Percentiles rank a stretch among this genome's conserved stretches.
Evolutionary conservation across 371 early-diverging fungal species (phyloP).

Genomic region (Mucor sp.): DNA sequence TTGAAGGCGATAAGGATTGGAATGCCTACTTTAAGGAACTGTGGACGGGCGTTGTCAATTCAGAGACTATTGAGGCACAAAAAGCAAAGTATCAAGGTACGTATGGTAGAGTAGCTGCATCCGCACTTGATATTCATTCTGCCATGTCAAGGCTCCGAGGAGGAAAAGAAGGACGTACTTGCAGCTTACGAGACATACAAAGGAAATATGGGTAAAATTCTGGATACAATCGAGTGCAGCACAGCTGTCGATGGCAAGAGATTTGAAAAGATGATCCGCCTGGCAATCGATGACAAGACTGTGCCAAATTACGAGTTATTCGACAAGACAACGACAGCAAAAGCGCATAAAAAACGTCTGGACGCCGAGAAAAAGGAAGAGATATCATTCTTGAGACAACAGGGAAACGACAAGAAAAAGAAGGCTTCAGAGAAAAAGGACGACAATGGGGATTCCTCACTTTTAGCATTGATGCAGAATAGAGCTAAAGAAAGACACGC

Average conservation of each 20-base stretch:
- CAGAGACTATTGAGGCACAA: constrained; percentile 78
- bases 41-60: constrained; percentile 77
- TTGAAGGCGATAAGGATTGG: constrained; percentile 68
- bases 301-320: constrained; percentile 57
- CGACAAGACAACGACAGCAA: constrained; percentile 51
- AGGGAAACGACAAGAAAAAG: constrained; percentile 36
- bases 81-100: constrained; percentile 64
- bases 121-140: neutral
- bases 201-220: constrained; percentile 78
- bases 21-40: constrained; percentile 82
- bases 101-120: neutral
- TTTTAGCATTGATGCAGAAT: constrained; percentile 54
- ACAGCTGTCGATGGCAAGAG: constrained; percentile 71
- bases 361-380: constrained; percentile 58
- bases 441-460: constrained; percentile 26
- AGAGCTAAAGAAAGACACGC: constrained; percentile 37
- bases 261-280: constrained; percentile 63
- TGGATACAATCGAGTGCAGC: constrained; percentile 65
- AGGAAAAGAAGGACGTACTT: constrained; percentile 80
- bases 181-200: constrained; percentile 64
- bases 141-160: constrained; percentile 67
- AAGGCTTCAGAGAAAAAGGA: constrained; percentile 43
- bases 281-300: constrained; percentile 62
- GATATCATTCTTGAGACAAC: constrained; percentile 52
- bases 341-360: constrained; percentile 54